Evolutionary conservation across 2,329 filamentous ascomycete genomes (phyloP), one percentile per base, ranked within the genome.

Genomic region (Orbilia blumenaviensis): DNA sequence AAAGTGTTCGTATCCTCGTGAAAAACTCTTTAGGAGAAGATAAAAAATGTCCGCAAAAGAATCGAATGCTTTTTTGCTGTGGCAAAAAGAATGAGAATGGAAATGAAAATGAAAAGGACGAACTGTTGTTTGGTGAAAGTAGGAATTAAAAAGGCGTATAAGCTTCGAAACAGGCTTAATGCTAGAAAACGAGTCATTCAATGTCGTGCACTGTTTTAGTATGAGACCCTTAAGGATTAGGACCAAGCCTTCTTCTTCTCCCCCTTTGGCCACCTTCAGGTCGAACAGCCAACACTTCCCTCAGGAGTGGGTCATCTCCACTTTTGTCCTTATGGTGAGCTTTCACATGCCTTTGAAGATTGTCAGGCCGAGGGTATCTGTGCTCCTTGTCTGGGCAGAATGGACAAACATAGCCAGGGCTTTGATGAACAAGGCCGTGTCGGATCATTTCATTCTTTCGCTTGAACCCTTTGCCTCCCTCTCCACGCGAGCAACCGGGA

Each of bases 371-470:
- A 3, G 95, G 95, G 82, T 98, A 98, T 81, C 91, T 94, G 83
- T 97, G 94, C 82, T 97, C 93, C 79, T 93, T 88, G 81, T 97
- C 93, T 0, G 93, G 92, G 82, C 95, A 99, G 81, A 97, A 98
- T 0, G 95, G 95, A 82, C 95, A 99, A 29, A 97, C 90, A 81
- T 98, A 99, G 75, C 94, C 94, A 0, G 95, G 95, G 6, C 93
- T 96, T 78, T 93, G 91, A 81, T 99, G 95, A 2, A 98, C 95
- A 2, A 98, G 87, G 0, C 94, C 94, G 81, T 91, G 89, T 27
- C 89, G 84, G 52, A 91, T 91, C 89, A 91, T 90, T 81, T 91
- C 89, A 79, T 91, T 91, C 81, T 91, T 91, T 69, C 89, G 85
- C 82, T 91, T 91, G 82, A 91, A 91, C 0, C 89, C 89, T 78